Percentiles rank a stretch among this genome's conserved stretches.
phyloP scores from a whole-genome alignment of 192 early-diverging fungal genomes.

The Podila verticillata region DNA sequence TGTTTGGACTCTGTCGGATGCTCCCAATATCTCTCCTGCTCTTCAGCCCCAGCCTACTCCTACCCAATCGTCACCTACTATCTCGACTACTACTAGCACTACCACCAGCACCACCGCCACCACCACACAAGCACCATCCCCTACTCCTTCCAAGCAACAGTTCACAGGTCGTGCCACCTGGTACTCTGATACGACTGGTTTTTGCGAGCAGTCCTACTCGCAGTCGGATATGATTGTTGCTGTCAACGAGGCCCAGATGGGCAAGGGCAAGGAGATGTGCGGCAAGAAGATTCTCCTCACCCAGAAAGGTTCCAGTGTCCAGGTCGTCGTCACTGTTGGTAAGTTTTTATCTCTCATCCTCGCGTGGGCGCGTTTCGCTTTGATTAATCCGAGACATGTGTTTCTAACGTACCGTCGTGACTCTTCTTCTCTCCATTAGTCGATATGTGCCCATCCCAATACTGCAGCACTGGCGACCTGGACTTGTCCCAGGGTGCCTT shows the following conservation, averaged over 20 bases:
- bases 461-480: conserved; percentile 35
- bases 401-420: not conserved
- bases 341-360: not conserved
- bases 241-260: conserved; percentile 45
- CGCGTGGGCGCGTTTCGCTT: not conserved
- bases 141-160: conserved; percentile 1
- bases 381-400: not conserved
- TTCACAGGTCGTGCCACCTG: conserved; percentile 36
- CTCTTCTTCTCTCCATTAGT: conserved; percentile 1
- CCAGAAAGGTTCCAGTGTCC: conserved; percentile 19
- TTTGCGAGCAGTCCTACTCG: conserved; percentile 33
- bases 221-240: conserved; percentile 50
- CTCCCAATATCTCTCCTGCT: not conserved
- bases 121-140: not conserved
- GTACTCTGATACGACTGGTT: conserved; percentile 42
- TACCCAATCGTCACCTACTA: not conserved
- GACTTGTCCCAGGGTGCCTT: conserved; percentile 47
- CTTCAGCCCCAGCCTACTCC: not conserved
- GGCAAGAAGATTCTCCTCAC: conserved; percentile 42
- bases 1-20: conserved; percentile 26
- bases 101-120: conserved; percentile 10
- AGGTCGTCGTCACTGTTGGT: conserved; percentile 30
- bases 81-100: not conserved
- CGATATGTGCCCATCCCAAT: conserved; percentile 41
- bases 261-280: conserved; percentile 23